Evolutionary conservation across 179 eudicot genomes (phyloP).

Genomic region (Heliamphora ciliata): DNA sequence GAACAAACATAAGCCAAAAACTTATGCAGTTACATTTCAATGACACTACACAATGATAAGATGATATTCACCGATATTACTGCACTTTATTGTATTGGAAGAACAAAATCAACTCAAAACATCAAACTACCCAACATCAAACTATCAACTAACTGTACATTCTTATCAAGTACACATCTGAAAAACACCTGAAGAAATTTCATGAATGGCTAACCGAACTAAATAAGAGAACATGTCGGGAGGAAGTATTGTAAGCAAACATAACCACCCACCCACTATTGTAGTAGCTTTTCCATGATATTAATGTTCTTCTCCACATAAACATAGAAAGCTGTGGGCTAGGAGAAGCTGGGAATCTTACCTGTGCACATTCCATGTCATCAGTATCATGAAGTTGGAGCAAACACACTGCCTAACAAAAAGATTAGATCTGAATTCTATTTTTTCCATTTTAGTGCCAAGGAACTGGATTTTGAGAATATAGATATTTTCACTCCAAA

Average conservation of each 20-base stretch:
- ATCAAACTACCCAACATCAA: not conserved
- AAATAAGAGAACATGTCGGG: not conserved
- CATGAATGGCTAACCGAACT: conserved; percentile 4
- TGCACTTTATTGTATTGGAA: too few relatives aligned
- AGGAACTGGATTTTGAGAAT: conserved; percentile 22
- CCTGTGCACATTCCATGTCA: not conserved
- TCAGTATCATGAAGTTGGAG: not conserved
- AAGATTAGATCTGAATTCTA: conserved; percentile 3
- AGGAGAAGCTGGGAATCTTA: not conserved
- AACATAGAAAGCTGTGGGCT: not conserved
- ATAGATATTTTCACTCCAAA: conserved; percentile 26
- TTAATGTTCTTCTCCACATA: conserved; percentile 1
- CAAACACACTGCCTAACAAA: not conserved
- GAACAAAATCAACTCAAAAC: not conserved
- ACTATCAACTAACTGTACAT: conserved; percentile 1
- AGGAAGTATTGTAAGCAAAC: not conserved
- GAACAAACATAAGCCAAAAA: too few relatives aligned
- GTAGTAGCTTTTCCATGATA: not conserved
- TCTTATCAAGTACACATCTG: conserved; percentile 1
- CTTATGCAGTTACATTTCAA: too few relatives aligned
- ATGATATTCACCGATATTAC: too few relatives aligned
- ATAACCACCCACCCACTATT: conserved; percentile 1
- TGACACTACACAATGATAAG: too few relatives aligned
- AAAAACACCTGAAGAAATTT: conserved; percentile 7
- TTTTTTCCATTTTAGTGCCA: conserved; percentile 15